These are phyloP conservation scores for Gaultheria prostrata DNA, from an alignment of 148 eudicot species.

Conservation along the genomic window DNA sequence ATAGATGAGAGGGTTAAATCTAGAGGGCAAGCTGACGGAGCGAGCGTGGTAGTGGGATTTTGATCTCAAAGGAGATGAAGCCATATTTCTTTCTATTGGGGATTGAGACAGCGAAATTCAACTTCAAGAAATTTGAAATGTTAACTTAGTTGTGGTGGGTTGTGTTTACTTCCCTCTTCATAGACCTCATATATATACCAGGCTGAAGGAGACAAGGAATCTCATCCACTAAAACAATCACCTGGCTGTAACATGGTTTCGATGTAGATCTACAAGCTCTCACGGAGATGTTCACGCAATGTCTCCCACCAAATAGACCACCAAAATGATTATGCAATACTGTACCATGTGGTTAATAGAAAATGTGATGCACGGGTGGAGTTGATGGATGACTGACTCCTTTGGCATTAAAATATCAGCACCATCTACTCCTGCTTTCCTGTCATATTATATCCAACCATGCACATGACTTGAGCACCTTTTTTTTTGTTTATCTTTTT, in stretches of 20 bases:
- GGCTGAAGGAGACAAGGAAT: neutral
- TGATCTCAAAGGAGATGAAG: slow-evolving; percentile 21
- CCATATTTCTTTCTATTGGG: neutral
- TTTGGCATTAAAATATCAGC: neutral
- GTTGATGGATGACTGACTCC: slow-evolving; percentile 23
- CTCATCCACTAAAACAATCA: neutral
- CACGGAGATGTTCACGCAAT: neutral
- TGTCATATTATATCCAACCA: neutral
- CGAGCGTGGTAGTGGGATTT: slow-evolving; percentile 17
- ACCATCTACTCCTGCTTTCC: neutral
- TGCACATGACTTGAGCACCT: slow-evolving; percentile 9
- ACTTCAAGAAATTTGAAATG: neutral
- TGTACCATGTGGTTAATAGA: slow-evolving; percentile 15
- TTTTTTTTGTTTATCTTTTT: neutral
- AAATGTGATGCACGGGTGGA: slow-evolving; percentile 9
- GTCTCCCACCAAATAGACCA: neutral
- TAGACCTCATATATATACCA: neutral
- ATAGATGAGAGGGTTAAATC: no score
- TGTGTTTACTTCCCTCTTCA: neutral
- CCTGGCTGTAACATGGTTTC: neutral
- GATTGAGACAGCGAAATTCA: neutral
- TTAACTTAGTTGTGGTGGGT: neutral
- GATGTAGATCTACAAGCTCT: neutral
- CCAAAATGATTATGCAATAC: neutral
- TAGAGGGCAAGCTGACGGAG: slow-evolving; percentile 24